These are phyloP conservation scores for Hyaloscypha finlandica DNA, from an alignment of 495 filamentous ascomycete genomes.

Conservation along the genomic window DNA sequence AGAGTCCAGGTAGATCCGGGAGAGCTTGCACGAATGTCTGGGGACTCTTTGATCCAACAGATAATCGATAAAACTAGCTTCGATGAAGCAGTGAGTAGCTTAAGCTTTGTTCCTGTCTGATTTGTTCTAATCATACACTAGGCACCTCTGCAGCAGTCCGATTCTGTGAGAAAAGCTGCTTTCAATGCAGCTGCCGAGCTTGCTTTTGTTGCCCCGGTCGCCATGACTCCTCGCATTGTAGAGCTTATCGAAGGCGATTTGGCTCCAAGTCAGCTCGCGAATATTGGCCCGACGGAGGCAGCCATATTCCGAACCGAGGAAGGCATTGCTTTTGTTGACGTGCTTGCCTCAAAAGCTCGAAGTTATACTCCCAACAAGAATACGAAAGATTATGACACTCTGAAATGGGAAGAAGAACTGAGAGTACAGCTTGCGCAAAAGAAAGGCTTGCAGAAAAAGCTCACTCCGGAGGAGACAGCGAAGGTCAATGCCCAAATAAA, in stretches of 20 bases:
- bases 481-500: constrained; percentile 90
- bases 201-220: constrained; percentile 88
- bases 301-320: constrained; percentile 88
- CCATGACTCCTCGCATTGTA: constrained; percentile 74
- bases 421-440: constrained; percentile 84
- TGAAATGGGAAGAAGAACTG: constrained; percentile 98
- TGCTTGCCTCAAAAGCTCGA: constrained; percentile 75
- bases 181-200: constrained; percentile 83
- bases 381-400: constrained; percentile 85
- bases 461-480: constrained; percentile 81
- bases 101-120: not conserved
- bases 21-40: constrained; percentile 60
- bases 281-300: constrained; percentile 80
- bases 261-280: constrained; percentile 60
- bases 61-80: constrained; percentile 49
- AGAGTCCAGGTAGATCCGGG: constrained; percentile 81
- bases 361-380: constrained; percentile 73
- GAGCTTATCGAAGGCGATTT: constrained; percentile 71
- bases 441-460: constrained; percentile 88
- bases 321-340: constrained; percentile 85
- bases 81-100: constrained; percentile 45
- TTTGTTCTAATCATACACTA: not conserved
- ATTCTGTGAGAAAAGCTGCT: constrained; percentile 63
- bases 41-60: constrained; percentile 46
- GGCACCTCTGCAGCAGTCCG: constrained; percentile 37